A percentile compares a stretch with the other conserved stretches of the same genome.
Conservation (phyloP, 192 early-diverging fungal genomes). For the Entomortierella parvispora region DNA sequence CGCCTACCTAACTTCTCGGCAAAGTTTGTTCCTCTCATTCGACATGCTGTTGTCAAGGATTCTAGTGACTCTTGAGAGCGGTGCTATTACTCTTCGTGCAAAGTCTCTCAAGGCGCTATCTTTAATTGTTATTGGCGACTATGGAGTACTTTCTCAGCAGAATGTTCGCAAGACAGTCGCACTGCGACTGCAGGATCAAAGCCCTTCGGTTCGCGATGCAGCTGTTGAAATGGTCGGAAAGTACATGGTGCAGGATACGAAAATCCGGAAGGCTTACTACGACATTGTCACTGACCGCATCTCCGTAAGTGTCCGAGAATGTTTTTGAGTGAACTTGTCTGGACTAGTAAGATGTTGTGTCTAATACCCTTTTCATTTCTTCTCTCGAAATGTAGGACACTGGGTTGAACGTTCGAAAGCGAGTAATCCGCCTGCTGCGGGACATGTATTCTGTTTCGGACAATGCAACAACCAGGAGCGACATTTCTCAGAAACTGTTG, state of each 20-base stretch:
- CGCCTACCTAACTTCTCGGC: constrained; percentile 54
- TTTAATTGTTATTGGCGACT: constrained; percentile 75
- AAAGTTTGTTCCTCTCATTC: constrained; percentile 74
- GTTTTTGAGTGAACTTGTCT: not conserved
- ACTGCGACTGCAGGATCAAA: constrained; percentile 81
- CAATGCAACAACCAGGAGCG: constrained; percentile 59
- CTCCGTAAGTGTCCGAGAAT: constrained; percentile 59
- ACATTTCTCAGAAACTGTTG: constrained; percentile 77
- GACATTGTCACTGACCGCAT: constrained; percentile 81
- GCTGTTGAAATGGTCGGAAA: constrained; percentile 90
- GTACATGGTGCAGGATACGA: constrained; percentile 74
- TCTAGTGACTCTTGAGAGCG: constrained; percentile 68
- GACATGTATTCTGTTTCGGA: constrained; percentile 74
- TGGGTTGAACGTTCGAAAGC: constrained; percentile 87
- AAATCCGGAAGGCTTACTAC: constrained; percentile 80
- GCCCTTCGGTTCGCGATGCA: constrained; percentile 88
- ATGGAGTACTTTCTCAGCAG: constrained; percentile 63
- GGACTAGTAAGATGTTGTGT: not conserved
- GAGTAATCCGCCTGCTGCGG: constrained; percentile 80
- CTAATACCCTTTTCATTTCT: not conserved
- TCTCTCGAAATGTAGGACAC: constrained; percentile 69
- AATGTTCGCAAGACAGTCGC: constrained; percentile 78
- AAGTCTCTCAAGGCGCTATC: constrained; percentile 85
- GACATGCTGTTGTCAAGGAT: constrained; percentile 76
- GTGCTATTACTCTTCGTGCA: constrained; percentile 75